Evolutionary conservation across 768 basidiomycete genomes (phyloP).

Genomic region (Hydnomerulius pinastri): DNA sequence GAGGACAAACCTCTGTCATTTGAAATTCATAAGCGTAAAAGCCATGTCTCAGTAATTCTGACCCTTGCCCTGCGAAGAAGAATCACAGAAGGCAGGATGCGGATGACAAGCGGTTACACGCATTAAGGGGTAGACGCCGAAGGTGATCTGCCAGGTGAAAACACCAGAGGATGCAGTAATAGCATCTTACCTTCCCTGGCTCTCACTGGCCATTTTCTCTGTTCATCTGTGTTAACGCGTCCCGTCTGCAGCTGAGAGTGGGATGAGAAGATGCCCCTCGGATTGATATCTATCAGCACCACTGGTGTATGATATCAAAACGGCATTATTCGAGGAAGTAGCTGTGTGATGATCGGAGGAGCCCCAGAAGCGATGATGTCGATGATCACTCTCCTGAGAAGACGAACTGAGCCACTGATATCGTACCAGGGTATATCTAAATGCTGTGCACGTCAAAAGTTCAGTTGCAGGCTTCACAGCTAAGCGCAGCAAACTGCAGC

Average conservation of each 20-base stretch:
- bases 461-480: background rate
- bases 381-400: background rate
- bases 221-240: background rate
- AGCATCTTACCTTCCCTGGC: background rate
- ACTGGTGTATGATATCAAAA: background rate
- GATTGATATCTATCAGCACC: background rate
- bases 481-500: background rate
- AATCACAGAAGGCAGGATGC: slow-evolving; percentile 4
- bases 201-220: background rate
- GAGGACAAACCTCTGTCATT: background rate
- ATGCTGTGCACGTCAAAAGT: background rate
- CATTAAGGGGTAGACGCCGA: background rate
- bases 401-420: background rate
- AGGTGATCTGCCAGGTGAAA: background rate
- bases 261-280: background rate
- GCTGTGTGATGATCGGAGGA: slow-evolving; percentile 1
- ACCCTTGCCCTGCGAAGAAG: slow-evolving; percentile 6
- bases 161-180: background rate
- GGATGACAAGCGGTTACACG: background rate
- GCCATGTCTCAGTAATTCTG: background rate
- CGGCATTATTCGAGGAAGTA: background rate
- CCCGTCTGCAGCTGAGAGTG: background rate
- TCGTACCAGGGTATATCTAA: background rate
- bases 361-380: slow-evolving; percentile 1
- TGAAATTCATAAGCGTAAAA: slow-evolving; percentile 13